These are phyloP conservation scores for Spongiforma sp. DNA, from an alignment of 1,284 basidiomycete genomes.

Conservation along the genomic window DNA sequence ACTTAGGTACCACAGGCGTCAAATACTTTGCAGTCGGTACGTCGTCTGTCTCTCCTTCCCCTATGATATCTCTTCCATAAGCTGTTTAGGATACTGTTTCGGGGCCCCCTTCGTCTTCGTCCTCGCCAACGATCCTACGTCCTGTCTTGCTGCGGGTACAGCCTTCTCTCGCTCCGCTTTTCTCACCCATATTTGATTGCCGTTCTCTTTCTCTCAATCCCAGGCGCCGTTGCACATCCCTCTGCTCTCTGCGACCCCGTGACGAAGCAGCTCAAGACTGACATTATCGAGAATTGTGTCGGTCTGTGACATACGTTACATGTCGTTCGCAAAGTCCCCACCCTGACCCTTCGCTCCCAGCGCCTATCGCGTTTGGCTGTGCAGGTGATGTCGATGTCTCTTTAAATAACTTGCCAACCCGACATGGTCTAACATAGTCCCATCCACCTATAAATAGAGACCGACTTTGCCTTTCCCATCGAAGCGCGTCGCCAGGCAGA, in stretches of 20 bases:
- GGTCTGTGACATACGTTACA: slow-evolving; percentile 38
- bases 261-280: slow-evolving; percentile 46
- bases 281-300: slow-evolving; percentile 51
- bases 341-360: slow-evolving; percentile 36
- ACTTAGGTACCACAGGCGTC: slow-evolving; percentile 29
- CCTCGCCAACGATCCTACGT: slow-evolving; percentile 45
- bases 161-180: slow-evolving; percentile 4
- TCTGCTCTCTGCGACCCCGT: slow-evolving; percentile 28
- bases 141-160: slow-evolving; percentile 51
- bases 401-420: slow-evolving; percentile 32
- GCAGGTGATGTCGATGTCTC: slow-evolving; percentile 44
- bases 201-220: background rate
- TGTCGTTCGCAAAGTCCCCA: no score
- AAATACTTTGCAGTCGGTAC: slow-evolving; percentile 48
- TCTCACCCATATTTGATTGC: background rate
- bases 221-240: slow-evolving; percentile 63
- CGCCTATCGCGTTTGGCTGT: slow-evolving; percentile 56
- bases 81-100: slow-evolving; percentile 65
- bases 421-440: slow-evolving; percentile 45
- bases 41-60: background rate
- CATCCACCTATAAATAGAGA: slow-evolving; percentile 26
- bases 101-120: slow-evolving; percentile 58
- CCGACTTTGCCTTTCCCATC: slow-evolving; percentile 34
- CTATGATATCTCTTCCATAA: background rate
- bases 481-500: slow-evolving; percentile 35